Conservation (phyloP, 148 eudicot species). For the Pharnaceum exiguum region DNA sequence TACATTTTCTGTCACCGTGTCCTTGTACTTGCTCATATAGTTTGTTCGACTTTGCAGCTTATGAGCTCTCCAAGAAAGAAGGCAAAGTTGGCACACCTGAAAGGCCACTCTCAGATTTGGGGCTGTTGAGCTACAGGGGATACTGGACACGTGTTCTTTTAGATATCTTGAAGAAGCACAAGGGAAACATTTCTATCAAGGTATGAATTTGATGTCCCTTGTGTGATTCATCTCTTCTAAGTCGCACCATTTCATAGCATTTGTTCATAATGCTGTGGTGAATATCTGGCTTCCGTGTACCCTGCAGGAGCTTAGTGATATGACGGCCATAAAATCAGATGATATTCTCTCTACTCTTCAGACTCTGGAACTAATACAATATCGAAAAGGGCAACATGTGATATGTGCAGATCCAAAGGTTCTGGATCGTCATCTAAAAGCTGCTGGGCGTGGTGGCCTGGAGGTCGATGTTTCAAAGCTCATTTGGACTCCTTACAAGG, state of each 20-base stretch:
- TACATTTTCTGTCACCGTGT: neutral
- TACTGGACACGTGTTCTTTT: constrained; percentile 96
- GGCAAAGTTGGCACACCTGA: constrained; percentile 96
- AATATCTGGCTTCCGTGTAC: neutral
- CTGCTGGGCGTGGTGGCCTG: constrained; percentile 95
- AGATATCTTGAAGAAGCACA: constrained; percentile 92
- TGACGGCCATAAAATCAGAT: constrained; percentile 95
- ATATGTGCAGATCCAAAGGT: constrained; percentile 97
- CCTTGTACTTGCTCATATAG: neutral
- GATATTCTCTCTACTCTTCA: constrained; percentile 87
- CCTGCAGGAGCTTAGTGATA: constrained; percentile 88
- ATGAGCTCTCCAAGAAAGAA: constrained; percentile 98
- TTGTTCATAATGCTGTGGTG: neutral
- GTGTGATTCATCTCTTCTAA: too few species aligned
- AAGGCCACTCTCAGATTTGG: constrained; percentile 95
- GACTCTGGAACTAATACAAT: constrained; percentile 80
- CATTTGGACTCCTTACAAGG: constrained; percentile 97
- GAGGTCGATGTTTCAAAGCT: constrained; percentile 84
- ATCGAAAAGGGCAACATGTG: constrained; percentile 93
- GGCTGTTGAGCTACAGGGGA: constrained; percentile 90
- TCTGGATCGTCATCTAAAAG: constrained; percentile 91
- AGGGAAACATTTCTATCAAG: constrained; percentile 97
- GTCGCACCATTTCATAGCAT: too few species aligned
- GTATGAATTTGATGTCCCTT: too few species aligned
- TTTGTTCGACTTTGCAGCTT: constrained; percentile 43